These are phyloP conservation scores for Aspergillus ochraceus DNA, from an alignment of 2,329 filamentous ascomycete species.

Conservation along the genomic window DNA sequence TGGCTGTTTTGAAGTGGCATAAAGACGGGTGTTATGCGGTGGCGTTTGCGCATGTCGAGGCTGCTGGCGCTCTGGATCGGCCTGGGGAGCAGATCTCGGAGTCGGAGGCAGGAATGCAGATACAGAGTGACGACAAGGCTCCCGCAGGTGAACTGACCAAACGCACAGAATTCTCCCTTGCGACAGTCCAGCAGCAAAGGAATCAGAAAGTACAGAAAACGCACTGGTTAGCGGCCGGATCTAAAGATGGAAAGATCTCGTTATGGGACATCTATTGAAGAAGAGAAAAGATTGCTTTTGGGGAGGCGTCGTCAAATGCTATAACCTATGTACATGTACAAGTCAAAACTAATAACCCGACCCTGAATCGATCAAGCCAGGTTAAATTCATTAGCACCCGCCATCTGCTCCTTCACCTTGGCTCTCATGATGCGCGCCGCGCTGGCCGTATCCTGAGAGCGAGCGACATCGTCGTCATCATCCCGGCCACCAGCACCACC, in stretches of 20 bases:
- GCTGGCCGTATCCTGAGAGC: constrained; percentile 41
- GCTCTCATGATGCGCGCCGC: constrained; percentile 55
- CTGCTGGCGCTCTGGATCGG: neutral
- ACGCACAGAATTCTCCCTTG: constrained; percentile 22
- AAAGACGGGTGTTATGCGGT: constrained; percentile 81
- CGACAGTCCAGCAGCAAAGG: constrained; percentile 64
- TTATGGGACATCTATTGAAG: constrained; percentile 87
- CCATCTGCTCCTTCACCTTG: constrained; percentile 54
- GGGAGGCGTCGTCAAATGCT: constrained; percentile 4
- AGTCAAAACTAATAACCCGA: neutral
- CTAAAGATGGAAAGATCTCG: constrained; percentile 93
- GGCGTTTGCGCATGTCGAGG: constrained; percentile 60
- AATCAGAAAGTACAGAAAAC: constrained; percentile 64
- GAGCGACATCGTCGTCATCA: constrained; percentile 26
- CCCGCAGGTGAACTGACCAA: no score
- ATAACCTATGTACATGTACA: constrained; percentile 21
- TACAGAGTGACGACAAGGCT: no score
- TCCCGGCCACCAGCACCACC: constrained; percentile 19
- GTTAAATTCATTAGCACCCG: constrained; percentile 59
- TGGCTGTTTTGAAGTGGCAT: constrained; percentile 95
- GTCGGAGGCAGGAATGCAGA: neutral
- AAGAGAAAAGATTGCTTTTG: constrained; percentile 1
- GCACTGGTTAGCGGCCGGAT: constrained; percentile 88
- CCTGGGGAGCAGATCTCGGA: neutral
- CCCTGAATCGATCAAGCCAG: constrained; percentile 43